Base-by-base conservation (phyloP, 805 yeast species). In the Saturnispora hagleri region DNA sequence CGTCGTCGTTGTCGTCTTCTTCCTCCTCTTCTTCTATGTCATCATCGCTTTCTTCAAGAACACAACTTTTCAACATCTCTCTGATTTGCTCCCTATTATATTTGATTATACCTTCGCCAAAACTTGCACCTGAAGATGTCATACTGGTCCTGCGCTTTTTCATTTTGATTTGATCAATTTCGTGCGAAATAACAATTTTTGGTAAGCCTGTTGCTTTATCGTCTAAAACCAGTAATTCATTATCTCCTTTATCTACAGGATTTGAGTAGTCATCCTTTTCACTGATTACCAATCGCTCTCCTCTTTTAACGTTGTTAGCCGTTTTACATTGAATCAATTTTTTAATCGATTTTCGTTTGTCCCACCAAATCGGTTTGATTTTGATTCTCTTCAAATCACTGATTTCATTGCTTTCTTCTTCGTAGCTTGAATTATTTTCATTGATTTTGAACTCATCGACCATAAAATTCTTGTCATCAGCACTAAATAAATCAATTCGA, bases 101-200 rank as follows among this genome's bases (percentile, higher is more conserved):
- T 53, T 65, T 66, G 42, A 66, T 64, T 24, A 66, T 66, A 5
- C 70, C 70, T 51, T 66, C 70, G 18, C 70, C 70, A 52, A 66
- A 66, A 13, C 69, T 66, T 17, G 62, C 61, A 27, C 70, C 70
- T 1, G 68, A 63, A 2, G 70, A 66, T n/a, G 70, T 66, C 42
- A 66, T 64, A 4, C 68, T 64, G 0, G 69, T 62, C 5, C 47
- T 47, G 17, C 58, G 34, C 34, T 31, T 51, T 5, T 43, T 35
- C 4, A 10, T 41, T 10, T 47, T 34, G 5, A 18, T 12, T 12
- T 20, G 9, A 13, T 22, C 26, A 6, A 10, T 38, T 17, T 48
- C 28, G 43, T 51, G 31, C 4, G 58, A 56, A 9, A 56, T 40
- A 18, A 56, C 47, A 5, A 56, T 47, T 24, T 42, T 54, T 3